Base-by-base conservation (phyloP, 805 yeast genomes). In the Crinitomyces ghanaensis region DNA sequence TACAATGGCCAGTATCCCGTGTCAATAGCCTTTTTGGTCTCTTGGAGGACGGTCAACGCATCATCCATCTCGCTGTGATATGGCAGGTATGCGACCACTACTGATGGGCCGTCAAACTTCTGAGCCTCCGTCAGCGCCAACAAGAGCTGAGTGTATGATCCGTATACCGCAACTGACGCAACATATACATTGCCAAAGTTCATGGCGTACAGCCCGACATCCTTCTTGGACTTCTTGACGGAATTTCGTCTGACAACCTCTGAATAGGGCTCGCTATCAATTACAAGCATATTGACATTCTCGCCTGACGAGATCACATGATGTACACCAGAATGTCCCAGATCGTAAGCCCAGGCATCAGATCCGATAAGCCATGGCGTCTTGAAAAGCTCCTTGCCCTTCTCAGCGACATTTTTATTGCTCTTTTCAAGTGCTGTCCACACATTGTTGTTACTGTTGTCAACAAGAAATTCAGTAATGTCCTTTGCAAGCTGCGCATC, bases 1-100 rank as follows among this genome's bases (percentile, higher is more conserved):
- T 86, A 88, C 41, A 88, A 67, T 30, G 97, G 97, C 93, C 96
- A 85, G 62, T 79, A 78, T n/a, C 97, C 97, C 21, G 85, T 65
- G 49, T 83, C 95, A 29, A 88, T 93, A 15, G 95, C 88, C 41
- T 61, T 63, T 57, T 88, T 88, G 21, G 96, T 86, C 54, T 82
- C 91, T 54, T 80, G 77, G 48, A 88, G 66, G 28, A 86, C 73
- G 17, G 74, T 70, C 44, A 88, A 62, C 26, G 93, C 77, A 42
- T 77, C 78, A 36, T 62, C 64, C 18, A 42, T 36, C 50, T 80
- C 88, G 14, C 64, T 55, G 30, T 62, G 51, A 55, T 77, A 75
- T 26, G 97, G 97, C 47, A 86, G 64, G 55, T 86, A 85, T 3
- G 95, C 96, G 45, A 88, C 68, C 23, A 88, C 82, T 36, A 88